These are phyloP conservation scores for Metarhizium sp. DNA, from an alignment of 2,329 filamentous ascomycete species.

Conservation along the genomic window DNA sequence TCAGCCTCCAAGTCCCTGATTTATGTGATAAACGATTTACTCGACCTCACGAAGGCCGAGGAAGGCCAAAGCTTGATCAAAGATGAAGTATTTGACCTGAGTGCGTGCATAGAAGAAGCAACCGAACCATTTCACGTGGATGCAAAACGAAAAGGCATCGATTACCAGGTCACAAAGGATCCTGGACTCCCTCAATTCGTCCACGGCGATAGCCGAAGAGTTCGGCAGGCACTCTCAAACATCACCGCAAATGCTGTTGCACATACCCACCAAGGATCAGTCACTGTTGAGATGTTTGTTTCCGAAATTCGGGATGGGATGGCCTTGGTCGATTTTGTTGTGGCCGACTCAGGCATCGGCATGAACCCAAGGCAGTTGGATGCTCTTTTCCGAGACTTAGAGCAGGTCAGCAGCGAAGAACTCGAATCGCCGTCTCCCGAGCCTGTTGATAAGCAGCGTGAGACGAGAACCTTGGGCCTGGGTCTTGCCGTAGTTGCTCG, in stretches of 20 bases:
- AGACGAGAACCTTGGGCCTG: slow-evolving; percentile 55
- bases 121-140: slow-evolving; percentile 66
- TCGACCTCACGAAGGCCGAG: slow-evolving; percentile 83
- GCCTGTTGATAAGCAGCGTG: slow-evolving; percentile 18
- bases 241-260: slow-evolving; percentile 78
- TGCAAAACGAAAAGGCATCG: slow-evolving; percentile 64
- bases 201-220: slow-evolving; percentile 66
- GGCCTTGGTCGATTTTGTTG: slow-evolving; percentile 62
- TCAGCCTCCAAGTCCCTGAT: slow-evolving; percentile 88
- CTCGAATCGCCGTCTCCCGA: slow-evolving; percentile 16
- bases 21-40: slow-evolving; percentile 85
- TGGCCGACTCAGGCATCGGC: slow-evolving; percentile 66
- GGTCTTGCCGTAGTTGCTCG: slow-evolving; percentile 84
- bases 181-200: slow-evolving; percentile 61
- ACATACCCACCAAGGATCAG: slow-evolving; percentile 57
- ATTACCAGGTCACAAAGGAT: slow-evolving; percentile 58
- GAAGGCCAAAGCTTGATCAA: slow-evolving; percentile 72
- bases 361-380: slow-evolving; percentile 57
- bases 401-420: slow-evolving; percentile 45
- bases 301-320: slow-evolving; percentile 40
- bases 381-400: slow-evolving; percentile 47
- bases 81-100: slow-evolving; percentile 69
- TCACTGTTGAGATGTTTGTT: slow-evolving; percentile 63
- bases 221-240: slow-evolving; percentile 78
- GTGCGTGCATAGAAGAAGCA: slow-evolving; percentile 63